Base-by-base conservation (phyloP, 306 rosid genomes). In the Neltuma alba region DNA sequence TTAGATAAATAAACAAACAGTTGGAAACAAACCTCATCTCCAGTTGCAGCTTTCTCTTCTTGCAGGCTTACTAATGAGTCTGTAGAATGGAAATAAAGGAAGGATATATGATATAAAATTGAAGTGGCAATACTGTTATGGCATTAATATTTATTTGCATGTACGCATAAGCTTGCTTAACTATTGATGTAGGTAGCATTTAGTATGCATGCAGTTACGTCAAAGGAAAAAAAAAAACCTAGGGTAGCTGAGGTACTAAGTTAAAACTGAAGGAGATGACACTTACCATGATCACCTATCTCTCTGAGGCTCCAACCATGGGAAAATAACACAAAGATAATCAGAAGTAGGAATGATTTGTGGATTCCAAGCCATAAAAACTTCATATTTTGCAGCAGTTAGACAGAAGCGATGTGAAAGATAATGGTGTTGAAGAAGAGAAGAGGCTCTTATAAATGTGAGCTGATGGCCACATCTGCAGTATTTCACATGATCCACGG, bases 401-500 rank as follows among this genome's bases (percentile, higher is more conserved):
- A 37, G 7, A 45, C 30, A 58, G 8, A 37, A 16, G 23, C 44
- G 16, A n/a, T 11, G 14, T 57, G 64, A 58, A 75, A 47, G 71
- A 54, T 52, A n/a, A 55, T 36, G 5, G 44, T 33, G 36, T 30
- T 28, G 42, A 27, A 41, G 18, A 20, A 6, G 23, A 14, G 57
- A 37, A 76, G 76, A 52, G 75, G 83, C 38, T 62, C 86, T 33
- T 83, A 80, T 88, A 85, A 92, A 90, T 90, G 91, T 80, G 36
- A 76, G 62, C 55, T 70, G 33, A 38, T 50, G 75, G 78, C 87
- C 78, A 86, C 88, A 72, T 36, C 88, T 81, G 85, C 75, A 66
- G 76, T 76, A 81, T 77, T 72, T 93, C 97, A 93, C 96, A 88
- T 88, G 97, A 93, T 84, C 83, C 92, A 84, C 84, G 92, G 89